These are phyloP conservation scores for Lycium ferocissimum DNA, from an alignment of 257 asterid species.

Conservation along the genomic window DNA sequence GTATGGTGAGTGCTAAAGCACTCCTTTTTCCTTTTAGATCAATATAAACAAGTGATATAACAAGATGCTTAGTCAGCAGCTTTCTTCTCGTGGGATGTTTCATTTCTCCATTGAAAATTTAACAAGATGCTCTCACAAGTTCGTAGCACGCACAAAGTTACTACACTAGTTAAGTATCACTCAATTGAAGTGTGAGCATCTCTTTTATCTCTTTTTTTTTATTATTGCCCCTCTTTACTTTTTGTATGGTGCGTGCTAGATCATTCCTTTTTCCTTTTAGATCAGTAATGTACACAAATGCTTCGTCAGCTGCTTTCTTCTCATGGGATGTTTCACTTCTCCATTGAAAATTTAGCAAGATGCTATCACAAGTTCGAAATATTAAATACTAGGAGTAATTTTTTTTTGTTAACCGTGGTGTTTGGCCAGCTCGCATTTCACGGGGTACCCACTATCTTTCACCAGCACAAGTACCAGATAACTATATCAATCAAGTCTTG, in stretches of 20 bases:
- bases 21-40: background rate
- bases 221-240: background rate
- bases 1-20: background rate
- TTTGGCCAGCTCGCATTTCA: too few relatives aligned
- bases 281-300: background rate
- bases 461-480: too few relatives aligned
- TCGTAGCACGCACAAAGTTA: too few relatives aligned
- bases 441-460: too few relatives aligned
- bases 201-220: background rate
- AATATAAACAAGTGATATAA: background rate
- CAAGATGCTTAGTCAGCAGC: background rate
- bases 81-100: slow-evolving; percentile 8
- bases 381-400: too few relatives aligned
- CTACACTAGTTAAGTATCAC: background rate
- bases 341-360: background rate
- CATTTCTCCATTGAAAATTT: background rate
- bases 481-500: too few relatives aligned
- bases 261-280: background rate
- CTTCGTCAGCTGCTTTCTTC: background rate
- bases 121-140: background rate
- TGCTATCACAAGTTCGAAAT: background rate
- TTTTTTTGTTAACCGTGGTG: too few relatives aligned
- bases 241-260: background rate
- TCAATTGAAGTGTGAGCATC: slow-evolving; percentile 8
- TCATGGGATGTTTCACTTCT: background rate